Evolutionary conservation across 495 filamentous ascomycete species (phyloP).

Genomic region (Penicillium alfredii): DNA sequence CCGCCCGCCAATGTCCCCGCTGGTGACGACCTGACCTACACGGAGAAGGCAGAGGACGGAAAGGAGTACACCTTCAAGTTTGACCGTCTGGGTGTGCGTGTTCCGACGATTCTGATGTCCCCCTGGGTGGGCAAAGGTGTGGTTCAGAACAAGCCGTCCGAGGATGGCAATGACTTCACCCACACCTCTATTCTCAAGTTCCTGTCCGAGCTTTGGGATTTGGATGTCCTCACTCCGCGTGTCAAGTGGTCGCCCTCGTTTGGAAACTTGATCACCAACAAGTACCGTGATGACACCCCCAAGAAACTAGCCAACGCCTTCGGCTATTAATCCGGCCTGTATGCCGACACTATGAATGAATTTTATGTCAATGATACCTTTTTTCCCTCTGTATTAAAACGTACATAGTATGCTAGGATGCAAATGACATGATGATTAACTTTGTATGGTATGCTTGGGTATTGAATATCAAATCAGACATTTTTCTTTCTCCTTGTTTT

Average conservation of each 20-base stretch:
- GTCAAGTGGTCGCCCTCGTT: constrained; percentile 43
- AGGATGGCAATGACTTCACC: constrained; percentile 33
- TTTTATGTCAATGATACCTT: too few relatives aligned
- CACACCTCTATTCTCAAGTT: constrained; percentile 42
- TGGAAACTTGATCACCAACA: constrained; percentile 25
- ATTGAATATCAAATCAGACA: too few relatives aligned
- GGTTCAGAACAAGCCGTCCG: constrained; percentile 33
- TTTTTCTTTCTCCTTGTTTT: too few relatives aligned
- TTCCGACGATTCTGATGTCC: constrained; percentile 46
- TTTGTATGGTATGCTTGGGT: too few relatives aligned
- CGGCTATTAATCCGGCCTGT: constrained; percentile 9
- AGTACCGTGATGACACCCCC: constrained; percentile 26
- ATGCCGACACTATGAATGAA: neutral
- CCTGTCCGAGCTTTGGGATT: constrained; percentile 38
- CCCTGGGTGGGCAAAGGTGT: constrained; percentile 42
- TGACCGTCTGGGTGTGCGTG: constrained; percentile 44
- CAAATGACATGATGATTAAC: too few relatives aligned
- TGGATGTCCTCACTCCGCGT: constrained; percentile 36
- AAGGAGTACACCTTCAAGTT: constrained; percentile 42
- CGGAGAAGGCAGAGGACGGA: constrained; percentile 36
- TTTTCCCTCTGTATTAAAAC: too few relatives aligned
- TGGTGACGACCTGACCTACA: constrained; percentile 38
- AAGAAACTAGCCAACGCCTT: constrained; percentile 21
- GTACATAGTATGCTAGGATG: too few relatives aligned
- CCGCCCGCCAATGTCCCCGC: constrained; percentile 40